Conservation (phyloP, 345 rosid species). For the Moricandia moricandioides region DNA sequence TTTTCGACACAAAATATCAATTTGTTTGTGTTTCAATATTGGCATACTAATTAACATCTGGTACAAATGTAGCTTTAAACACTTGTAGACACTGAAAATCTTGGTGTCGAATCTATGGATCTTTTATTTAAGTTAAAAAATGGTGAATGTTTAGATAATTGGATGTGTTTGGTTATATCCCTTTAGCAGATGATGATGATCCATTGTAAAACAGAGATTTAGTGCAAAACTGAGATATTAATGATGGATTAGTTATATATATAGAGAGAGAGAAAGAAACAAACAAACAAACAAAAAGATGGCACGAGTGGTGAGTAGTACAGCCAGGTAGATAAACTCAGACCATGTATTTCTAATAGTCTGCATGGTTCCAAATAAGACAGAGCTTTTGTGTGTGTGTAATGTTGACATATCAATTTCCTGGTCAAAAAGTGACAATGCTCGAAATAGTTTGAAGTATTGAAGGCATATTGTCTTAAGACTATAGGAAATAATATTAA, state of each 20-base stretch:
- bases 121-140: background rate
- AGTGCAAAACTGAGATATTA: background rate
- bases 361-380: too few species aligned
- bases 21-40: background rate
- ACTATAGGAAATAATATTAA: background rate
- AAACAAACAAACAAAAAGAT: too few species aligned
- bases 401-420: background rate
- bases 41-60: background rate
- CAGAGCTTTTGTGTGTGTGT: too few species aligned
- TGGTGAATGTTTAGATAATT: background rate
- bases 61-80: background rate
- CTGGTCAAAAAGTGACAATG: slow-evolving; percentile 1
- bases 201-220: background rate
- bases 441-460: background rate
- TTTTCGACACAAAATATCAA: slow-evolving; percentile 12
- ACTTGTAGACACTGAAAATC: background rate
- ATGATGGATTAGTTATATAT: background rate
- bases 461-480: background rate
- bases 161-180: background rate
- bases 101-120: background rate
- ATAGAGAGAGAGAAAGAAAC: too few species aligned
- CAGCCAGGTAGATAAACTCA: too few species aligned
- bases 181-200: background rate
- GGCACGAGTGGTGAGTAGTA: too few species aligned
- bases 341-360: too few species aligned